Evolutionary conservation across 2,329 filamentous ascomycete genomes (phyloP).

Genomic region (Penicillium expansum): DNA sequence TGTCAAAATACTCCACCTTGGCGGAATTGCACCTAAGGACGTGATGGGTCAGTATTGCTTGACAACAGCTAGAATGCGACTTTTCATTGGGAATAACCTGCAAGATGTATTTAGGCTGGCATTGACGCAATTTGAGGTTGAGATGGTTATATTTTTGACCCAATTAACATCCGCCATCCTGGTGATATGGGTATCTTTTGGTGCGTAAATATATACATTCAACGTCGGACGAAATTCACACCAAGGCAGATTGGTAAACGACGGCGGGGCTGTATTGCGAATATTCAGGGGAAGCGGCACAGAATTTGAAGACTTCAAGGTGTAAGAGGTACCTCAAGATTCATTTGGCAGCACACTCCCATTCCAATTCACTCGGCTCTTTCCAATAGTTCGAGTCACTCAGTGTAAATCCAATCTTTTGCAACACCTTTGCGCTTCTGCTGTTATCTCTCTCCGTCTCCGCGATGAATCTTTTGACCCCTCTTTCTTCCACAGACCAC

Average conservation of each 20-base stretch:
- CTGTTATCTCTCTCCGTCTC: conserved; percentile 27
- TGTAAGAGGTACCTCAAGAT: neutral
- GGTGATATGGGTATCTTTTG: neutral
- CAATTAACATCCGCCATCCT: neutral
- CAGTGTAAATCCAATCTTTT: conserved; percentile 23
- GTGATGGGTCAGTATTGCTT: neutral
- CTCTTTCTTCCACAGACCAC: conserved; percentile 21
- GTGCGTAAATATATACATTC: neutral
- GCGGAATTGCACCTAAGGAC: neutral
- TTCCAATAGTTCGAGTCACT: conserved; percentile 26
- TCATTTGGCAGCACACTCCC: conserved; percentile 11
- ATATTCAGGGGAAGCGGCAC: neutral
- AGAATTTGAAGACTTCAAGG: neutral
- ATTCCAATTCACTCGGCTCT: conserved; percentile 20
- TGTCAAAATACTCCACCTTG: conserved; percentile 5
- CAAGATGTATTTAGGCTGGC: neutral
- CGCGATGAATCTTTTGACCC: conserved; percentile 25
- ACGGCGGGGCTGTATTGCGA: neutral
- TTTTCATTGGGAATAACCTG: neutral
- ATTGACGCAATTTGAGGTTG: conserved; percentile 2
- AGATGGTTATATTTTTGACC: neutral
- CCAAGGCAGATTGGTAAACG: neutral
- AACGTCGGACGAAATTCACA: neutral
- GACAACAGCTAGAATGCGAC: neutral
- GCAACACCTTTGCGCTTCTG: conserved; percentile 22